A percentile compares a stretch with the other conserved stretches of the same genome.
Evolutionary conservation across 805 yeast species (phyloP).

Genomic region (Tetrapisispora iriomotensis): DNA sequence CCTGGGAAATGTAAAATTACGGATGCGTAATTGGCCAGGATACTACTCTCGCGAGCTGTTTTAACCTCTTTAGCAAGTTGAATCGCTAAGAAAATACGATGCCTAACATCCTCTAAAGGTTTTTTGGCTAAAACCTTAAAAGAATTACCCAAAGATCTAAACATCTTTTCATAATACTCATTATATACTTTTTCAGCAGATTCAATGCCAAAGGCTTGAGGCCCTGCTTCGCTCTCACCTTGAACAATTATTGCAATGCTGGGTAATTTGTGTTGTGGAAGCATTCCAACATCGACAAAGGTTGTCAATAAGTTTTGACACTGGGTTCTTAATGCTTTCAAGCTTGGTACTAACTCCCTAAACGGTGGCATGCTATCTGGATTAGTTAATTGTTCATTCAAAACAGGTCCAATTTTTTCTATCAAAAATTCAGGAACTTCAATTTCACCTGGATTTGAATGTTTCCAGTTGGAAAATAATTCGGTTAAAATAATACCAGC

Average conservation of each 20-base stretch:
- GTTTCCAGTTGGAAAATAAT: slow-evolving; percentile 34
- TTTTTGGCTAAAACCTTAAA: slow-evolving; percentile 61
- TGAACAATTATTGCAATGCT: slow-evolving; percentile 81
- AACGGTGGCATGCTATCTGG: slow-evolving; percentile 37
- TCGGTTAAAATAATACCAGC: slow-evolving; percentile 64
- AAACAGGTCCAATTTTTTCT: slow-evolving; percentile 26
- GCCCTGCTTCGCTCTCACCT: slow-evolving; percentile 91
- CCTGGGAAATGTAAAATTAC: slow-evolving; percentile 52
- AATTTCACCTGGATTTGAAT: slow-evolving; percentile 7
- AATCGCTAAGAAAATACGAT: slow-evolving; percentile 55
- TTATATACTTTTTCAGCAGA: slow-evolving; percentile 62
- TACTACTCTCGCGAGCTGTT: slow-evolving; percentile 43
- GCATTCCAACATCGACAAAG: slow-evolving; percentile 66
- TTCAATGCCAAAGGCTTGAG: slow-evolving; percentile 77
- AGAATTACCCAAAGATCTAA: slow-evolving; percentile 53
- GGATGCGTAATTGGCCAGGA: slow-evolving; percentile 68
- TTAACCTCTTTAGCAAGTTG: slow-evolving; percentile 53
- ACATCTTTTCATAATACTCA: slow-evolving; percentile 57
- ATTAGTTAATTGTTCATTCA: slow-evolving; percentile 32
- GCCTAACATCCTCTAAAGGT: slow-evolving; percentile 69
- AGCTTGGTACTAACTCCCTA: slow-evolving; percentile 77
- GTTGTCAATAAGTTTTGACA: slow-evolving; percentile 74
- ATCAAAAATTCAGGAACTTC: slow-evolving; percentile 24
- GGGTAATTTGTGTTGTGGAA: slow-evolving; percentile 64
- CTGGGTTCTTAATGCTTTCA: slow-evolving; percentile 77